Evolutionary conservation across 306 rosid species (phyloP), one percentile per base, ranked within the genome.

Genomic region (Clitoria ternatea): DNA sequence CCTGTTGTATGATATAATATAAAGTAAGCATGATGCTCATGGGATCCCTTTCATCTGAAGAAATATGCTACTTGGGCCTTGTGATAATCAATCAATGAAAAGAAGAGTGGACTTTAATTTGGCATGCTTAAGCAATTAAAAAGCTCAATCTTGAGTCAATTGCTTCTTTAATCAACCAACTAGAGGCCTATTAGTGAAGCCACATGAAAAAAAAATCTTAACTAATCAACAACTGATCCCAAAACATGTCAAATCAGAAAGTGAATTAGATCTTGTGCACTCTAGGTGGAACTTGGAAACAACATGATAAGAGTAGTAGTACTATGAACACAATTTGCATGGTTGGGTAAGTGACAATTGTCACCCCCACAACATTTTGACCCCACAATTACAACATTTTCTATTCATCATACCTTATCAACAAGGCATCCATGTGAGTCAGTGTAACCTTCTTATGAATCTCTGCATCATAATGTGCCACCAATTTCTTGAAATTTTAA

Each of bases 191-290:
- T 50, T 35, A 55, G 42, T 59, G 61, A 74, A 65, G 61, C 47
- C 70, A 50, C 53, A 33, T 64, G 67, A 61, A 60, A 5, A 72
- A 49, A 76, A 62, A 79, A 77, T 70, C 75, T 40, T 72, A 70
- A 65, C 59, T 50, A 80, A 78, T 72, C 61, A 79, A 42, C 4
- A 52, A 69, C 70, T 74, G 17, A 74, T 71, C 78, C 65, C 73
- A 57, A 71, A 60, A 52, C 78, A 71, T 62, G 87, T 84, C 86
- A 79, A 80, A 75, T 85, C 89, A 72, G 74, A 83, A 83, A 79
- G 87, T 83, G 89, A 79, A 80, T 78, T 85, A 75, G 86, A 75
- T 83, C 76, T 72, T 56, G 10, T 67, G 83, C 86, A 82, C 84
- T 79, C 20, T 64, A 49, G 70, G 68, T 69, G 67, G 45, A 69